These are phyloP conservation scores for Fraxinus angustifolia DNA, from an alignment of 305 asterid genomes.

Conservation along the genomic window DNA sequence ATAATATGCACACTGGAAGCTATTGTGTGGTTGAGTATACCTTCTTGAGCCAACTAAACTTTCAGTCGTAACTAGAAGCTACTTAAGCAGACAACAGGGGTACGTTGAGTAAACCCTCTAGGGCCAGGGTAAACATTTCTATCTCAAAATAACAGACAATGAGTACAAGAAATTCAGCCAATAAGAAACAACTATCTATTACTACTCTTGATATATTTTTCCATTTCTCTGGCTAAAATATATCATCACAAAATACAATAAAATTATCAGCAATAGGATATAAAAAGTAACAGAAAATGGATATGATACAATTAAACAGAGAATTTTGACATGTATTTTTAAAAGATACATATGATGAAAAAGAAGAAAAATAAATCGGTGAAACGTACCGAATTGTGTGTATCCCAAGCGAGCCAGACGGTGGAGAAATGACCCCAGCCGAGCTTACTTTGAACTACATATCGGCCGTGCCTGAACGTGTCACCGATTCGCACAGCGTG, in stretches of 20 bases:
- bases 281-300: neutral
- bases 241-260: neutral
- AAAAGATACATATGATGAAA: neutral
- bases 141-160: neutral
- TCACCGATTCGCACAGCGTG: conserved; percentile 93
- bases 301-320: neutral
- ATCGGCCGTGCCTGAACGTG: conserved; percentile 77
- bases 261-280: neutral
- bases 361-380: neutral
- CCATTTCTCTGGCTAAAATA: neutral
- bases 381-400: conserved; percentile 63
- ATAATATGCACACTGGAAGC: neutral
- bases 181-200: neutral
- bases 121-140: neutral
- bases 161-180: neutral
- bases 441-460: conserved; percentile 88
- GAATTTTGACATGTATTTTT: neutral
- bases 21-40: neutral
- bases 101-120: neutral
- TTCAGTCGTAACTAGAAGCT: neutral
- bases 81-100: neutral
- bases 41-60: neutral
- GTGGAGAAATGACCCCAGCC: conserved; percentile 99
- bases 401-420: conserved; percentile 97
- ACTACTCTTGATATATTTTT: neutral